Conservation (phyloP, 495 filamentous ascomycete species). For the Mycothermus thermophilus region DNA sequence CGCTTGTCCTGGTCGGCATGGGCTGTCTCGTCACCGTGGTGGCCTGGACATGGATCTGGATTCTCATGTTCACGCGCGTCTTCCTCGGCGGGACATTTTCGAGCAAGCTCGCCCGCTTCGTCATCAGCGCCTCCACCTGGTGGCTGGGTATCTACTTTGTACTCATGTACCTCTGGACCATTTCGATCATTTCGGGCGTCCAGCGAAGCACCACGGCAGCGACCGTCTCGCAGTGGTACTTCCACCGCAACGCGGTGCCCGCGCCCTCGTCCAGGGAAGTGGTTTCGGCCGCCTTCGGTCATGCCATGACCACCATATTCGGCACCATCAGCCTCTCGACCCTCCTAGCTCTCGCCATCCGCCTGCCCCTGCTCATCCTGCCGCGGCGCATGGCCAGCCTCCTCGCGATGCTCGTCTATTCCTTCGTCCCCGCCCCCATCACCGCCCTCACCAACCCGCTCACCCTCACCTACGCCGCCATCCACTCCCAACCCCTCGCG, state of each 20-base stretch:
- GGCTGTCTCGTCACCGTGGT: constrained; percentile 61
- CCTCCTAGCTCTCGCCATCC: constrained; percentile 62
- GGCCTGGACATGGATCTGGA: constrained; percentile 88
- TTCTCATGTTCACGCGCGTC: constrained; percentile 89
- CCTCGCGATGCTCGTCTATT: constrained; percentile 61
- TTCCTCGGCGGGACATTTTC: constrained; percentile 77
- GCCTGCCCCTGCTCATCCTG: constrained; percentile 73
- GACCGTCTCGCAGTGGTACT: constrained; percentile 97
- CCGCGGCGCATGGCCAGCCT: constrained; percentile 52
- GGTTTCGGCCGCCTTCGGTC: constrained; percentile 64
- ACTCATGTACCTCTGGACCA: constrained; percentile 87
- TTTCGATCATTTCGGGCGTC: constrained; percentile 70
- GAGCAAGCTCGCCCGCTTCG: constrained; percentile 43
- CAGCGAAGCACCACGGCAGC: constrained; percentile 87
- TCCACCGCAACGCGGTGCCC: constrained; percentile 75
- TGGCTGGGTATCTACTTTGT: constrained; percentile 83
- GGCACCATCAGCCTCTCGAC: constrained; percentile 84
- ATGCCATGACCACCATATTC: constrained; percentile 75
- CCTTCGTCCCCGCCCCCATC: constrained; percentile 69
- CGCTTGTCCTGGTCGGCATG: constrained; percentile 70
- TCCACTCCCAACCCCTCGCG: constrained; percentile 73
- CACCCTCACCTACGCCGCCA: constrained; percentile 81
- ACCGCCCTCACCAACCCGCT: constrained; percentile 77
- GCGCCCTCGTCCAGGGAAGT: constrained; percentile 61
- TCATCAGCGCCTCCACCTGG: constrained; percentile 79